A percentile compares a stretch with the other conserved stretches of the same genome.
Evolutionary conservation across 345 rosid genomes (phyloP).

Genomic region (Aethionema arabicum): DNA sequence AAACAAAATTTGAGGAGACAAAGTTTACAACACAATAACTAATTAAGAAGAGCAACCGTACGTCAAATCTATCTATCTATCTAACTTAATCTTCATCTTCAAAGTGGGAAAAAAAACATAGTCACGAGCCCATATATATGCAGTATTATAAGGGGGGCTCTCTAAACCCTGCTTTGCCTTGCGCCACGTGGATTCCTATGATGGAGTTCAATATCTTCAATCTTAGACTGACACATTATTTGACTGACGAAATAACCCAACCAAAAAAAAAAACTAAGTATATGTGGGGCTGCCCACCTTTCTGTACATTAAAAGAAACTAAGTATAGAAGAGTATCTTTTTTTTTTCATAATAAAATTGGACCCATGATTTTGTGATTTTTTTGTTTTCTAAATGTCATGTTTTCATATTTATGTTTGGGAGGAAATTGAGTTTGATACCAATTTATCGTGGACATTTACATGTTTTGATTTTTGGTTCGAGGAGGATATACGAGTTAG

Average conservation of each 20-base stretch:
- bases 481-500: too few species aligned
- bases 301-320: too few species aligned
- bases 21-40: conserved; percentile 23
- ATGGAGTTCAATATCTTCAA: conserved; percentile 26
- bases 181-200: conserved; percentile 33
- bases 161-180: conserved; percentile 26
- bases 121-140: conserved; percentile 37
- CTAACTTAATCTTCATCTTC: conserved; percentile 20
- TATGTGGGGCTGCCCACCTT: conserved; percentile 37
- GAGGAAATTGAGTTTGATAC: too few species aligned
- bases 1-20: conserved; percentile 28
- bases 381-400: conserved; percentile 12
- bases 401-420: too few species aligned
- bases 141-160: conserved; percentile 22
- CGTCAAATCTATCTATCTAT: neutral
- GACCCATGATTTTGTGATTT: too few species aligned
- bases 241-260: conserved; percentile 36
- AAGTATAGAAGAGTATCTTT: too few species aligned
- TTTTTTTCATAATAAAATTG: too few species aligned
- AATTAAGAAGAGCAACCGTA: neutral
- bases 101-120: conserved; percentile 35
- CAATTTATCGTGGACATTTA: too few species aligned
- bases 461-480: too few species aligned
- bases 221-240: conserved; percentile 28
- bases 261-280: conserved; percentile 22